Percentiles rank a stretch among this genome's conserved stretches.
Conservation (phyloP, 805 yeast species). For the Zygosaccharomyces gambellarensis region DNA sequence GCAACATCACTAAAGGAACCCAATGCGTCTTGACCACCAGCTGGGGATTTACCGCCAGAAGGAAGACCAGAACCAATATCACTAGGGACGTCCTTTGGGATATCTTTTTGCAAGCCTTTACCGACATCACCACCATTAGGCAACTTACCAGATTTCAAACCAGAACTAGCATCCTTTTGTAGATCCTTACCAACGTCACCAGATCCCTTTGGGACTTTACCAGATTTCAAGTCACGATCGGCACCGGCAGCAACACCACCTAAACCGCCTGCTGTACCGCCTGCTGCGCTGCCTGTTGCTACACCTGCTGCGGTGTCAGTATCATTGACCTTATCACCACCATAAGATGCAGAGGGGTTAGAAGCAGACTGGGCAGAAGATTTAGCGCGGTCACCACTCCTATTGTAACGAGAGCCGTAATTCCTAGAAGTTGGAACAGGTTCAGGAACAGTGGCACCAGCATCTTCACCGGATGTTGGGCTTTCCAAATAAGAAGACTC, state of each 20-base stretch:
- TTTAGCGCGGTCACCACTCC: constrained; percentile 11
- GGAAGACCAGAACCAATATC: background rate
- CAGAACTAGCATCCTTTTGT: background rate
- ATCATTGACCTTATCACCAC: background rate
- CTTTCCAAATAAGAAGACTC: constrained; percentile 8
- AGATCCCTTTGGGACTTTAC: background rate
- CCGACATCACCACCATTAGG: background rate
- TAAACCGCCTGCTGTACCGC: background rate
- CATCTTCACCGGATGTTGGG: constrained; percentile 13
- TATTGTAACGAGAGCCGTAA: constrained; percentile 19
- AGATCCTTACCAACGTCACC: background rate
- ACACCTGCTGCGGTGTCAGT: background rate
- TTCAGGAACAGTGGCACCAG: constrained; percentile 34
- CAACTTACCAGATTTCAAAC: background rate
- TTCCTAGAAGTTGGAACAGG: constrained; percentile 34
- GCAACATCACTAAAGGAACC: background rate
- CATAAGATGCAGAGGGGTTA: background rate
- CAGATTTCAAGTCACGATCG: background rate
- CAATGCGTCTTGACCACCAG: background rate
- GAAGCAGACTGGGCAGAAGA: background rate
- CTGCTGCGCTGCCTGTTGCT: background rate
- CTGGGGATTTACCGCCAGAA: background rate
- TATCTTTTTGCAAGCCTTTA: background rate
- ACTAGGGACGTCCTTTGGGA: background rate
- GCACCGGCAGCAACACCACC: background rate